Conservation (phyloP, 129 eudicot species). For the carrot (Daucus carota) region DH1_v3.0 NC_030384.2:38235001-38235500, state of each 20-base stretch:
- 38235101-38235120: constrained; percentile 94
- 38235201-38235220: not conserved
- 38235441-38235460: constrained; percentile 95
- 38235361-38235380: constrained; percentile 97
- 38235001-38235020: constrained; percentile 88
- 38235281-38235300: not conserved
- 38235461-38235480: constrained; percentile 1
- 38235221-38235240: not conserved
- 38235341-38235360: constrained; percentile 87
- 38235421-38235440: constrained; percentile 95
- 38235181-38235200: constrained; percentile 34
- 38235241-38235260: constrained; percentile 6
- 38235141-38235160: constrained; percentile 86
- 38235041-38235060: constrained; percentile 87
- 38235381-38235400: constrained; percentile 91
- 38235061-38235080: constrained; percentile 64
- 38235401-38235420: constrained; percentile 95
- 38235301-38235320: not conserved
- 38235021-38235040: constrained; percentile 94
- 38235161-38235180: constrained; percentile 64
- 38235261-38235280: not conserved
- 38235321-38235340: constrained; percentile 75
- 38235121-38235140: constrained; percentile 95
- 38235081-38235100: constrained; percentile 97
- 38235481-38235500: constrained; percentile 4